phyloP scores from a whole-genome alignment of 805 yeast genomes.

The Ogataea trehaloabstinens region DNA sequence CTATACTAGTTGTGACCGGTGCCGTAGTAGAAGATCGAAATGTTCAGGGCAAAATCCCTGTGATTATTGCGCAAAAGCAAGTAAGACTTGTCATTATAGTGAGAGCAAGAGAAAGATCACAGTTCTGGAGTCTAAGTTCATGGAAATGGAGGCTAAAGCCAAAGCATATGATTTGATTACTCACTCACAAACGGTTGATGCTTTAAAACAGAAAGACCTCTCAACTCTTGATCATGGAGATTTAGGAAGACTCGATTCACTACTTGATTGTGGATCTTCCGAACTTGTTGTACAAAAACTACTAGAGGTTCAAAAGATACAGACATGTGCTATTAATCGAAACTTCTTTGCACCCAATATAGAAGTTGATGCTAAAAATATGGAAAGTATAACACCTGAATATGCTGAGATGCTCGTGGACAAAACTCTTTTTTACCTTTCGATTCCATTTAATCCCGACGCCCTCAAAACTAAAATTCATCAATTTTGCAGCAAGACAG shows the following conservation, averaged over 20 bases:
- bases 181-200: neutral
- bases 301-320: neutral
- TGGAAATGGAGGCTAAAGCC: conserved; percentile 4
- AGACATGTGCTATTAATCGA: neutral
- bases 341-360: conserved; percentile 1
- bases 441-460: conserved; percentile 27
- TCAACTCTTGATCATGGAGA: neutral
- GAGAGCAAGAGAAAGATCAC: conserved; percentile 2
- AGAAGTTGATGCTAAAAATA: neutral
- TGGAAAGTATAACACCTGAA: neutral
- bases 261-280: conserved; percentile 4
- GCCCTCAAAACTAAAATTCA: conserved; percentile 14
- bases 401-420: conserved; percentile 5
- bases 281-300: conserved; percentile 5
- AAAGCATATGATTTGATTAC: conserved; percentile 2
- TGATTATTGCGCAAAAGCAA: conserved; percentile 1
- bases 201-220: no score
- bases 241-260: neutral
- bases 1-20: conserved; percentile 6
- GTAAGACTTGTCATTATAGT: conserved; percentile 4
- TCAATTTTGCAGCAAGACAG: conserved; percentile 1
- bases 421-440: conserved; percentile 19
- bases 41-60: conserved; percentile 5
- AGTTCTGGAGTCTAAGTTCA: conserved; percentile 4
- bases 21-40: conserved; percentile 5